Evolutionary conservation across 768 basidiomycete genomes (phyloP), one percentile per base, ranked within the genome.

Genomic region (Boletus speciosus): DNA sequence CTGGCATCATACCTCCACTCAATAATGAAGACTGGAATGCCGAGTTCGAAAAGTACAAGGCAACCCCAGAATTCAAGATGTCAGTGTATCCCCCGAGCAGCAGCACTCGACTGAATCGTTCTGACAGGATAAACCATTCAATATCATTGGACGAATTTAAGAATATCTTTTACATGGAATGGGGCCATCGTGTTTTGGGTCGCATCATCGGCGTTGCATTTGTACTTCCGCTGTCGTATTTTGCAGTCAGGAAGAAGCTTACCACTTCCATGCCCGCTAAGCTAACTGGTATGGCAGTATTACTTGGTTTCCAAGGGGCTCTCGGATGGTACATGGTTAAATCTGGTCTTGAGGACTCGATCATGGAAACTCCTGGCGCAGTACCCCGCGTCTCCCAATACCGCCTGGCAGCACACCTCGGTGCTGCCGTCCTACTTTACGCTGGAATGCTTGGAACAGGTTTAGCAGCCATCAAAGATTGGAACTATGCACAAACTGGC

Each of bases 311-410:
- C 19, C 94, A 99, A 71, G 97, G 97, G 43, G 78, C 82, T 19
- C 78, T 99, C 19, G 97, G 97, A 27, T 99, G 97, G 97, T 98
- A 98, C 76, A 99, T 99, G 97, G 97, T 99, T 51, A 89, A 95
- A 69, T 98, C 94, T 12, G 97, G 97, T 2, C 77, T 99, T 11
- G 89, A 94, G 62, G 83, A 90, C 49, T 81, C 88, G 11, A 76
- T 91, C 49, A 78, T 98, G 74, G 80, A 85, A 6, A 86, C 81
- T 8, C 89, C 90, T 4, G 88, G 86, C 15, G 86, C 90, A 11
- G 88, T 96, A 7, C 95, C 97, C 2, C 86, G 97, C 7, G 97
- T 99, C 9, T 94, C 92, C 16, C 97, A 99, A 68, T 99, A 99
- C 69, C 81, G 97, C 11, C 83, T 99, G 25, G 97, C 95, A 2